A percentile compares a stretch with the other conserved stretches of the same genome.
phyloP scores from a whole-genome alignment of 1,284 basidiomycete species.

The Rhodotorula sp. region DNA sequence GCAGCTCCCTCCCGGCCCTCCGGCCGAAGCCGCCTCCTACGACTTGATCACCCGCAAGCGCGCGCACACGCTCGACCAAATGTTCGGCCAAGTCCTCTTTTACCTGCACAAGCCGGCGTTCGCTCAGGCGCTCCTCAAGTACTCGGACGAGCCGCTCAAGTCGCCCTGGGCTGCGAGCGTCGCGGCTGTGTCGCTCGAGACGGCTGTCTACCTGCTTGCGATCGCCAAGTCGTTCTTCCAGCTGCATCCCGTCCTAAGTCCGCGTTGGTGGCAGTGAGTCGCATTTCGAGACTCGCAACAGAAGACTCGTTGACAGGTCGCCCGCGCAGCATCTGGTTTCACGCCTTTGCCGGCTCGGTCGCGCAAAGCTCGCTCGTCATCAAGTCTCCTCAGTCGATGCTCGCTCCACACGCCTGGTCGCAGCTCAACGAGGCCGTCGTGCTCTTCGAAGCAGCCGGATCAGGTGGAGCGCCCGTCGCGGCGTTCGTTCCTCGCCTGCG shows the following conservation, averaged over 20 bases:
- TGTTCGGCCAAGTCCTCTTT: conserved; percentile 34
- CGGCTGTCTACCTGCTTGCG: conserved; percentile 37
- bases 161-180: conserved; percentile 37
- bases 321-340: conserved; percentile 28
- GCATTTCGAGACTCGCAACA: neutral
- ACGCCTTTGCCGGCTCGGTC: conserved; percentile 38
- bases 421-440: conserved; percentile 34
- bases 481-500: conserved; percentile 35
- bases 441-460: conserved; percentile 33
- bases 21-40: neutral
- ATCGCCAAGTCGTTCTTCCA: conserved; percentile 33
- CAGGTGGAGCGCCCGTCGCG: conserved; percentile 33
- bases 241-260: conserved; percentile 29
- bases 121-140: conserved; percentile 30
- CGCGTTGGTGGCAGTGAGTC: conserved; percentile 42
- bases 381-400: conserved; percentile 33
- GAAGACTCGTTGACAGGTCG: too few relatives aligned
- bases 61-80: conserved; percentile 28
- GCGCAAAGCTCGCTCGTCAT: conserved; percentile 38
- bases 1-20: neutral
- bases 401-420: conserved; percentile 39
- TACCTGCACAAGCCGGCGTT: conserved; percentile 42
- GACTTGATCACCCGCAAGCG: conserved; percentile 5
- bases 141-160: conserved; percentile 35
- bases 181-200: conserved; percentile 36